A percentile compares a stretch with the other conserved stretches of the same genome.
phyloP scores from a whole-genome alignment of 352 stramenopile genomes.

The Blastocystis sp. region DNA sequence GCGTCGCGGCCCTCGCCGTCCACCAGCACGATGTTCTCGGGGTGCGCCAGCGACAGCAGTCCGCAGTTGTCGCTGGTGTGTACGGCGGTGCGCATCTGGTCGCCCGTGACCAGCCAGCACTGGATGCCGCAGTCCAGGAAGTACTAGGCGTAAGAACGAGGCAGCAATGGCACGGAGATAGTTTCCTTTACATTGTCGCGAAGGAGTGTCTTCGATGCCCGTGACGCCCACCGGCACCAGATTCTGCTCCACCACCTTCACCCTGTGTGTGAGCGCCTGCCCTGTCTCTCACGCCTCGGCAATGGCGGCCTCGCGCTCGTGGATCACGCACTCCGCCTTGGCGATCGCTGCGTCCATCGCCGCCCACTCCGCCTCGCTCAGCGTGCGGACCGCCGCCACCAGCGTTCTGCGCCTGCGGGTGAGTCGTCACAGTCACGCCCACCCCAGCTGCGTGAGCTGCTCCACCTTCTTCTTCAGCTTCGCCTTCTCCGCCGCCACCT shows the following conservation, averaged over 20 bases:
- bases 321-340: conserved; percentile 76
- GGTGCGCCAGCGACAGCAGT: conserved; percentile 70
- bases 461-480: conserved; percentile 74
- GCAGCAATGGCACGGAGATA: conserved; percentile 75
- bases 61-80: conserved; percentile 84
- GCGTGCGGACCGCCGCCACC: conserved; percentile 72
- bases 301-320: conserved; percentile 72
- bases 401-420: conserved; percentile 69
- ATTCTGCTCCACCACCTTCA: not conserved
- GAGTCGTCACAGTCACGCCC: no score
- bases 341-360: conserved; percentile 78
- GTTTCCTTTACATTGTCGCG: conserved; percentile 86
- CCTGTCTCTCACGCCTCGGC: not conserved
- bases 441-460: conserved; percentile 58
- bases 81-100: conserved; percentile 92
- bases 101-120: conserved; percentile 88
- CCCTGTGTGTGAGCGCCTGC: not conserved
- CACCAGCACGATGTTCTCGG: no score
- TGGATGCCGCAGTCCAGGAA: conserved; percentile 88
- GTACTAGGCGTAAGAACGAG: conserved; percentile 70
- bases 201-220: conserved; percentile 84
- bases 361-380: conserved; percentile 79
- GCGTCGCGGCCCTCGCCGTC: no score
- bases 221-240: not conserved
- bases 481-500: no score